Evolutionary conservation across 2,329 filamentous ascomycete genomes (phyloP).

Genomic region (Xylariaceae sp.): DNA sequence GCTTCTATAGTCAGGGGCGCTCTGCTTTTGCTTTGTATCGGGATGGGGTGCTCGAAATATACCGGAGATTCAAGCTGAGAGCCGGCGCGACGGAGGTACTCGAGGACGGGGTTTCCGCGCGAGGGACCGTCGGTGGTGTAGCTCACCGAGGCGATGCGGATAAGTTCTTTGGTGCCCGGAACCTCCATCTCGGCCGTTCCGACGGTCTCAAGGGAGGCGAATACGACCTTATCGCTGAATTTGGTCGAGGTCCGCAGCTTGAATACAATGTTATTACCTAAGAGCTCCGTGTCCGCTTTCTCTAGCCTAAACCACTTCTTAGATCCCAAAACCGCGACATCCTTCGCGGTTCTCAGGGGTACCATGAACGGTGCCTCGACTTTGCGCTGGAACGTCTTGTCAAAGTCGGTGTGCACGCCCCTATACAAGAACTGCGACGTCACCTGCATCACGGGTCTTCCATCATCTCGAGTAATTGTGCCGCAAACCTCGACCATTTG

Average conservation of each 20-base stretch:
- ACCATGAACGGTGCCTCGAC: slow-evolving; percentile 89
- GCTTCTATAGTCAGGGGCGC: slow-evolving; percentile 16
- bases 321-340: slow-evolving; percentile 86
- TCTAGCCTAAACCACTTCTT: slow-evolving; percentile 97
- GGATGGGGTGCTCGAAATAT: slow-evolving; percentile 22
- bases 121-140: slow-evolving; percentile 66
- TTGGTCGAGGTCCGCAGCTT: slow-evolving; percentile 84
- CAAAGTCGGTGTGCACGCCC: slow-evolving; percentile 83
- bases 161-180: slow-evolving; percentile 90
- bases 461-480: slow-evolving; percentile 78
- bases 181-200: slow-evolving; percentile 83
- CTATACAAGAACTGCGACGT: slow-evolving; percentile 97
- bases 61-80: slow-evolving; percentile 41
- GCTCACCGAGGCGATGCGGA: slow-evolving; percentile 90
- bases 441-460: slow-evolving; percentile 87
- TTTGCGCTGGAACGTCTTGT: slow-evolving; percentile 98
- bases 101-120: slow-evolving; percentile 91
- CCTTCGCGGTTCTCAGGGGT: slow-evolving; percentile 79
- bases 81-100: slow-evolving; percentile 89
- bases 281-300: slow-evolving; percentile 72
- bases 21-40: slow-evolving; percentile 18
- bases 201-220: slow-evolving; percentile 84
- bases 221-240: slow-evolving; percentile 90
- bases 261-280: slow-evolving; percentile 91
- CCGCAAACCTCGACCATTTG: slow-evolving; percentile 99